phyloP scores from a whole-genome alignment of 495 filamentous ascomycete genomes.

The Penicillium coprophilum region DNA sequence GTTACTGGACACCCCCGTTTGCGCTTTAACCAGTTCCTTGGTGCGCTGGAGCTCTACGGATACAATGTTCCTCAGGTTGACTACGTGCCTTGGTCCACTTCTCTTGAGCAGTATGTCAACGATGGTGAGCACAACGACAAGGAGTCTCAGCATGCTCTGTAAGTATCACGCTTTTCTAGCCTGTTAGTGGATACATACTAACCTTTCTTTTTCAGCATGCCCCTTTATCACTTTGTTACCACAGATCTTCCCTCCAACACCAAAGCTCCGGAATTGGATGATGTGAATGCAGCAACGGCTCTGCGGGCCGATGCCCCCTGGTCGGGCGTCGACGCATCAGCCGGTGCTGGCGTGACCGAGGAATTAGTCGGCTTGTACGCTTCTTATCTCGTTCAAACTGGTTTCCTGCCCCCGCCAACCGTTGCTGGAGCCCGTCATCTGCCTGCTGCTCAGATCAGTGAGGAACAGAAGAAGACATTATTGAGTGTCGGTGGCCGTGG shows the following conservation, averaged over 20 bases:
- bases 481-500: slow-evolving; percentile 52
- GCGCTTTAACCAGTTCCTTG: slow-evolving; percentile 74
- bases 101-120: slow-evolving; percentile 63
- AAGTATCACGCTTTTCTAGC: slow-evolving; percentile 20
- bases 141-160: slow-evolving; percentile 65
- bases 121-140: slow-evolving; percentile 57
- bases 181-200: slow-evolving; percentile 5
- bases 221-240: slow-evolving; percentile 82
- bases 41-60: slow-evolving; percentile 69
- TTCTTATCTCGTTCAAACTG: slow-evolving; percentile 66
- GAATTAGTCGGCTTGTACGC: slow-evolving; percentile 72
- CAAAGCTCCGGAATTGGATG: slow-evolving; percentile 77
- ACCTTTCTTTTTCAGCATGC: slow-evolving; percentile 50
- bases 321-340: slow-evolving; percentile 62
- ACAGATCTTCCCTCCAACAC: slow-evolving; percentile 75
- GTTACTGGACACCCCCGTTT: slow-evolving; percentile 80
- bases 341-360: slow-evolving; percentile 62
- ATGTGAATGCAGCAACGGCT: slow-evolving; percentile 64
- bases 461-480: slow-evolving; percentile 51
- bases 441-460: slow-evolving; percentile 47
- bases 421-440: slow-evolving; percentile 44
- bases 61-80: slow-evolving; percentile 68
- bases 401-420: slow-evolving; percentile 64
- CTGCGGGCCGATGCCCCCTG: slow-evolving; percentile 61
- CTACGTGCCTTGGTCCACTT: slow-evolving; percentile 56